phyloP scores from a whole-genome alignment of 1,284 basidiomycete species.

The Vanrija sp. region DNA sequence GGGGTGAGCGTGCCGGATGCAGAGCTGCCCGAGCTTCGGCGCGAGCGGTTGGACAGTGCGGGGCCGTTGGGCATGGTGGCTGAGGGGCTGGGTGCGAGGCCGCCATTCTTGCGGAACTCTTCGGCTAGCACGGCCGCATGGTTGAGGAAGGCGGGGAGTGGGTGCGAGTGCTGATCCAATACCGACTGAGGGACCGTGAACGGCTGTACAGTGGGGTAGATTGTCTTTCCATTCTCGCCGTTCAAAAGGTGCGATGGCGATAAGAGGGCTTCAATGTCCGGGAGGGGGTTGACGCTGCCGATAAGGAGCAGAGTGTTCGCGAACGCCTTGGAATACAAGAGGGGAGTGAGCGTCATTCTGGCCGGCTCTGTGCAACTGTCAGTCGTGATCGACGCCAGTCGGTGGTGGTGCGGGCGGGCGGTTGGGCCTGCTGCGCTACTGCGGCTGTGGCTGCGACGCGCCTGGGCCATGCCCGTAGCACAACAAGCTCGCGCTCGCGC shows the following conservation, averaged over 20 bases:
- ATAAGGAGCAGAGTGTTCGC: slow-evolving; percentile 33
- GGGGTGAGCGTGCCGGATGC: slow-evolving; percentile 9
- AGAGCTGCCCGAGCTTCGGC: slow-evolving; percentile 12
- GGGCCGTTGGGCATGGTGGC: neutral
- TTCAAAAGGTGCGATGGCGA: slow-evolving; percentile 32
- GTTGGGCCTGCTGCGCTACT: neutral
- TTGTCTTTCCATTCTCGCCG: slow-evolving; percentile 8
- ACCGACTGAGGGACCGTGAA: slow-evolving; percentile 10
- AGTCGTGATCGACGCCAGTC: neutral
- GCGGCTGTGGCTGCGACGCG: neutral
- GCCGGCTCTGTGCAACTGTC: slow-evolving; percentile 20
- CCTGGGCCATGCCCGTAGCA: no score
- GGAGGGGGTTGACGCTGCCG: slow-evolving; percentile 21
- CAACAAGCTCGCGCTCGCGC: no score
- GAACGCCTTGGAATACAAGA: slow-evolving; percentile 34
- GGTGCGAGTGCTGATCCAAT: slow-evolving; percentile 6
- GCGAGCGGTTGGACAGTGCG: neutral
- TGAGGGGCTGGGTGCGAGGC: neutral
- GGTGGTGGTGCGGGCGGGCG: neutral
- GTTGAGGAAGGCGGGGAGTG: slow-evolving; percentile 24
- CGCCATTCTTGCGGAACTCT: slow-evolving; percentile 14
- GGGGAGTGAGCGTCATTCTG: slow-evolving; percentile 24
- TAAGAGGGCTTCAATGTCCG: slow-evolving; percentile 32
- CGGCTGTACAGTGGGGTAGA: slow-evolving; percentile 35
- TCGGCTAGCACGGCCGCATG: slow-evolving; percentile 25